Evolutionary conservation across 2,329 filamentous ascomycete genomes (phyloP).

Genomic region (Tolypocladium inflatum): DNA sequence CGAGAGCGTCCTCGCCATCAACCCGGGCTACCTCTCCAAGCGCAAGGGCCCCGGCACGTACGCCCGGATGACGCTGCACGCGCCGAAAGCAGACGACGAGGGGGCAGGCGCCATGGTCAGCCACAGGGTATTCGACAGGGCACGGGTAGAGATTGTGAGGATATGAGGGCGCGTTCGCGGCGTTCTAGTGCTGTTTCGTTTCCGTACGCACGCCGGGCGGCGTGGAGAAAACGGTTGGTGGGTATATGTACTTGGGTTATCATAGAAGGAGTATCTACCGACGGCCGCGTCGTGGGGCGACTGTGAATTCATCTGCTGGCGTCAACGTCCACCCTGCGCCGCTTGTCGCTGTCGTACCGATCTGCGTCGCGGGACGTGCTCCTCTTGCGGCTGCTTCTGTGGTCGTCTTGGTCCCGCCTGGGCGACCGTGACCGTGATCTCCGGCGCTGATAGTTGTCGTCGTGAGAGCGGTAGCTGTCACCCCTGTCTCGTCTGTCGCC

Average conservation of each 20-base stretch:
- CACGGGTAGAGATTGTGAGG: slow-evolving; percentile 77
- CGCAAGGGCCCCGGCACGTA: slow-evolving; percentile 77
- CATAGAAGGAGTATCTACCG: background rate
- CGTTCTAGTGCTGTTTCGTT: background rate
- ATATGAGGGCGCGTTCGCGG: slow-evolving; percentile 38
- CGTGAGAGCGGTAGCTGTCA: slow-evolving; percentile 1
- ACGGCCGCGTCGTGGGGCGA: background rate
- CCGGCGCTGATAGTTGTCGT: slow-evolving; percentile 5
- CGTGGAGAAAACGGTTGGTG: background rate
- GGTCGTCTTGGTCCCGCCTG: slow-evolving; percentile 32
- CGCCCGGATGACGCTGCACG: slow-evolving; percentile 66
- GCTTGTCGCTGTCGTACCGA: slow-evolving; percentile 49
- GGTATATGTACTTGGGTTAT: background rate
- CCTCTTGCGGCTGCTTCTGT: slow-evolving; percentile 43
- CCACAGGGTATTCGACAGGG: slow-evolving; percentile 72
- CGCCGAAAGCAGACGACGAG: slow-evolving; percentile 52
- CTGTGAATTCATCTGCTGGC: slow-evolving; percentile 15
- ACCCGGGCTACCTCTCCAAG: slow-evolving; percentile 82
- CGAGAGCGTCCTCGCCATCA: slow-evolving; percentile 81
- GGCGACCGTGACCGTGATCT: slow-evolving; percentile 41
- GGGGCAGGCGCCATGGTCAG: slow-evolving; percentile 47
- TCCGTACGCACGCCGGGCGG: background rate
- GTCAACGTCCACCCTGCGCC: slow-evolving; percentile 40
- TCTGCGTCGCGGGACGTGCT: slow-evolving; percentile 46
- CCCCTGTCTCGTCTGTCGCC: slow-evolving; percentile 7